Evolutionary conservation across 2,329 filamentous ascomycete species (phyloP).

Genomic region (Didymosphaeria variabile): DNA sequence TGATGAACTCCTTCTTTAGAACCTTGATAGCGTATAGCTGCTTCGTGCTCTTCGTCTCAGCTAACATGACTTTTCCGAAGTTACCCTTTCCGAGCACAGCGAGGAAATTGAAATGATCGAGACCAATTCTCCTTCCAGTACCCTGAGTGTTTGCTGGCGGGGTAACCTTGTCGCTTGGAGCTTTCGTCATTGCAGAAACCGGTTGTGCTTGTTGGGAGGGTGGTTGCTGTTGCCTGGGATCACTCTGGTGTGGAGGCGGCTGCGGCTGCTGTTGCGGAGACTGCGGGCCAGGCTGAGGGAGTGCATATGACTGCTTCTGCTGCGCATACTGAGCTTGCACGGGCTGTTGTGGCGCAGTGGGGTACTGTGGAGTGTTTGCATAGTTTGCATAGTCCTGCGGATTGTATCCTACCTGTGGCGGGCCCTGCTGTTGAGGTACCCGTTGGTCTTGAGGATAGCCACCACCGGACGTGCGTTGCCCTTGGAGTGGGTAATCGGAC

Average conservation of each 20-base stretch:
- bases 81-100: constrained; percentile 98
- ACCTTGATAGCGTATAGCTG: constrained; percentile 98
- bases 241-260: constrained; percentile 56
- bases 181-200: constrained; percentile 40
- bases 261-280: constrained; percentile 62
- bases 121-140: constrained; percentile 84
- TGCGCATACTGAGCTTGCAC: constrained; percentile 40
- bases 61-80: constrained; percentile 99
- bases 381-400: constrained; percentile 79
- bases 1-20: constrained; percentile 99
- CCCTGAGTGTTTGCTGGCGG: constrained; percentile 74
- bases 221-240: constrained; percentile 49
- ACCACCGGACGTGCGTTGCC: constrained; percentile 42
- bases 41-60: constrained; percentile 91
- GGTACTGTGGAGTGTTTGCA: constrained; percentile 58
- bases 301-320: constrained; percentile 47
- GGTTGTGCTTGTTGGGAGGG: constrained; percentile 48
- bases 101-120: constrained; percentile 99
- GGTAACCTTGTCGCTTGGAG: constrained; percentile 63
- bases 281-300: constrained; percentile 57
- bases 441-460: constrained; percentile 53
- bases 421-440: constrained; percentile 54
- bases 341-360: constrained; percentile 43
- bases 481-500: constrained; percentile 51
- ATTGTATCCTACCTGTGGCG: constrained; percentile 73